Base-by-base conservation (phyloP, 2,329 filamentous ascomycete genomes). In the Blumeriella jaapii region DNA sequence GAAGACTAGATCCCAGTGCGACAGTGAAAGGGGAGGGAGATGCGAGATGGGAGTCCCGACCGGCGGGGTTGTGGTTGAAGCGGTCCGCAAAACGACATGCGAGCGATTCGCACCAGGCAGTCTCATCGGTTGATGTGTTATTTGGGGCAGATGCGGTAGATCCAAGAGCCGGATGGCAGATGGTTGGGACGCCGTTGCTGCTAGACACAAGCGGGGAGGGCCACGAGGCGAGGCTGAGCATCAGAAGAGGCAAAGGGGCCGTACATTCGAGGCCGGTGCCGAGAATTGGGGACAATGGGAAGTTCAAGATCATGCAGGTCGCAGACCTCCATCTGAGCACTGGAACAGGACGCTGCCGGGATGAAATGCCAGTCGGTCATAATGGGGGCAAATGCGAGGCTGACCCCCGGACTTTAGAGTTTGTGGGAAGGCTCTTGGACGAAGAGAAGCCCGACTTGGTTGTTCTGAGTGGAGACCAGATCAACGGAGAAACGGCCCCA, bases 241-340 rank as follows among this genome's bases (percentile, higher is more conserved):
- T 95, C 31, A 74, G 84, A 32, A 73, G 82, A 49, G 89, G 91
- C 2, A 64, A 68, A 33, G 72, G 73, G 14, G 62, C 65, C 14
- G 72, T 78, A 46, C 58, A 68, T 22, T 70, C 76, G 51, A 86
- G 79, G 56, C 81, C 82, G 1, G 64, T 74, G 24, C 82, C 80
- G 8, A 74, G 82, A 39, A 84, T 98, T 44, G 72, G 74, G 27
- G 85, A 93, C 42, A 85, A 91, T 55, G 91, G 89, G 18, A 85
- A 81, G 50, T 96, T 96, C 65, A 96, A 96, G 65, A 94, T 98
- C 46, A 76, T 98, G 70, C 91, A 98, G 60, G 67, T 93, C 36
- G 82, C 86, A n/a, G 91, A 98, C 61, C 63, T 96, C 42, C 91
- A 98, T 59, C 63, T 98, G 37, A 89, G 85, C 53, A 98, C 91